These are phyloP conservation scores for Chlorella vulgaris DNA, from an alignment of 139 green algal species.

Conservation along the genomic window DNA sequence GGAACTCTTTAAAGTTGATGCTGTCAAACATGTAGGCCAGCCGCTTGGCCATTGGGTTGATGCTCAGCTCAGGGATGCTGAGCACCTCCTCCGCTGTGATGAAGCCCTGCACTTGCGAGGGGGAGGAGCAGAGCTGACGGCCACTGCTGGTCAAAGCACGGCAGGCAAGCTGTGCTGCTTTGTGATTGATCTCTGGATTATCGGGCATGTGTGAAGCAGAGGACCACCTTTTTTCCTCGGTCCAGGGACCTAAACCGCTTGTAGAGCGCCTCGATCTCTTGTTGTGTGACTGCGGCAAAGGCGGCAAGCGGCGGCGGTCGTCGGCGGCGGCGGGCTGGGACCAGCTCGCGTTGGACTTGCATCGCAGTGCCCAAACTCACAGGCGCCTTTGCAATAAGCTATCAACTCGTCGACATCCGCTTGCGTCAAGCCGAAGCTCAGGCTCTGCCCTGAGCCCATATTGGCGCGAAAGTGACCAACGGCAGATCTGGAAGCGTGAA, in stretches of 20 bases:
- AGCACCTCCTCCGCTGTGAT: constrained; percentile 89
- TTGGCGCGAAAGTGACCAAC: not conserved
- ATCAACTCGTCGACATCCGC: constrained; percentile 92
- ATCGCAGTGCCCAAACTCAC: constrained; percentile 44
- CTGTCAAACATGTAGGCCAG: constrained; percentile 84
- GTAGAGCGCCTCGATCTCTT: constrained; percentile 91
- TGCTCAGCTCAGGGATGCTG: constrained; percentile 93
- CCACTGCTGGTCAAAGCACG: too few species aligned
- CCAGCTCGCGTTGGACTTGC: not conserved
- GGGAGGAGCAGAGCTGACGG: not conserved
- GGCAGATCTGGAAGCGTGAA: not conserved
- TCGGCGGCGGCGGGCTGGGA: too few species aligned
- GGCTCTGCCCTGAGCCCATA: constrained; percentile 59
- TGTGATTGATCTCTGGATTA: too few species aligned
- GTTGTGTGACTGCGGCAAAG: constrained; percentile 67
- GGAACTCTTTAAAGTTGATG: constrained; percentile 95
- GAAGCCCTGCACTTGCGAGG: constrained; percentile 67
- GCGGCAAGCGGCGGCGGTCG: too few species aligned
- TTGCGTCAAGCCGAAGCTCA: constrained; percentile 85
- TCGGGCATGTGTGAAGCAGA: too few species aligned
- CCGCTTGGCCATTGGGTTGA: constrained; percentile 88
- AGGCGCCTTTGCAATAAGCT: constrained; percentile 58
- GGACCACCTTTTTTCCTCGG: constrained; percentile 76
- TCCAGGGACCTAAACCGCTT: constrained; percentile 90
- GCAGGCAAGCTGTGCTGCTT: not conserved